phyloP scores from a whole-genome alignment of 164 flowering plant species.

The Vitis labrusca region DNA sequence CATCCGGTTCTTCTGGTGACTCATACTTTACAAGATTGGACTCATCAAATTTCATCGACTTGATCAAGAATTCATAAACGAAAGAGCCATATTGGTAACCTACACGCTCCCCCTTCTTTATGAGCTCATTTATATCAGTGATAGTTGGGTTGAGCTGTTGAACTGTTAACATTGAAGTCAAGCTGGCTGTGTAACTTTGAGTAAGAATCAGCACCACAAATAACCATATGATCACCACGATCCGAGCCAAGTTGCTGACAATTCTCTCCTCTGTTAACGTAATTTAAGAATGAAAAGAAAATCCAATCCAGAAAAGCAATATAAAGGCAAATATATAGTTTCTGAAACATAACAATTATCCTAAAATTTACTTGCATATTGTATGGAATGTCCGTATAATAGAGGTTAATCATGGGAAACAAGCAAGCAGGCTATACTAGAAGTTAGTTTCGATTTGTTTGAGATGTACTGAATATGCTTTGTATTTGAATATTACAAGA shows the following conservation, averaged over 20 bases:
- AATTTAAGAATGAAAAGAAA: too few relatives aligned
- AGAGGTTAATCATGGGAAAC: too few relatives aligned
- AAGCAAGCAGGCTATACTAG: too few relatives aligned
- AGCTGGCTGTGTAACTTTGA: slow-evolving; percentile 55
- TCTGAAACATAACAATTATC: too few relatives aligned
- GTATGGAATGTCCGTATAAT: too few relatives aligned
- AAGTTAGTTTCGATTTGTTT: not conserved
- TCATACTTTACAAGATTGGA: slow-evolving; percentile 18
- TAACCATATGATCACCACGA: slow-evolving; percentile 51
- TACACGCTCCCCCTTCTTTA: slow-evolving; percentile 27
- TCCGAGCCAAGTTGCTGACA: slow-evolving; percentile 33
- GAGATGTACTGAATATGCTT: too few relatives aligned
- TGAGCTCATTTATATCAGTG: slow-evolving; percentile 32
- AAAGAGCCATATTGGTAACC: slow-evolving; percentile 49
- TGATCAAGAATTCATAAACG: slow-evolving; percentile 16
- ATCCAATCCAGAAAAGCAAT: not conserved
- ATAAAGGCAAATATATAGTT: not conserved
- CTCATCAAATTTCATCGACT: slow-evolving; percentile 22
- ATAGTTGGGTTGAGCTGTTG: slow-evolving; percentile 38
- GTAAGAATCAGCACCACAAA: slow-evolving; percentile 48
- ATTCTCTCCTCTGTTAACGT: slow-evolving; percentile 41
- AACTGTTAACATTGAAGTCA: slow-evolving; percentile 53
- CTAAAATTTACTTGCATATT: too few relatives aligned
- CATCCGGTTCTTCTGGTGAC: slow-evolving; percentile 24
- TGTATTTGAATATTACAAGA: too few relatives aligned